A percentile compares a stretch with the other conserved stretches of the same genome.
phyloP scores from a whole-genome alignment of 2,329 filamentous ascomycete genomes.

The Alternaria rosae region DNA sequence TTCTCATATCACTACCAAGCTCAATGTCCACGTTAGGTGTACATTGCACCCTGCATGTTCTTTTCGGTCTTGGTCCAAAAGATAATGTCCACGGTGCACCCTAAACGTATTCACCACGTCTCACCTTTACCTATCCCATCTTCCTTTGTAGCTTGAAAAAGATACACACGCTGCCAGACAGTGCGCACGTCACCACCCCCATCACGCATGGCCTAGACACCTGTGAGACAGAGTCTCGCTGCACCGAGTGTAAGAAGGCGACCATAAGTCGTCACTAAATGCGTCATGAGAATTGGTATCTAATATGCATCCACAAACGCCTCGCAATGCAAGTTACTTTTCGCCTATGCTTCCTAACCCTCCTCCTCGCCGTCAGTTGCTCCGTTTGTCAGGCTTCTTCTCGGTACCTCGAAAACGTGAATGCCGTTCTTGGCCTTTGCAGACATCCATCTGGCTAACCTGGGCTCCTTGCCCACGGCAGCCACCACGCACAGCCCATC shows the following conservation, averaged over 20 bases:
- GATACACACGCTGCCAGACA: too few species aligned
- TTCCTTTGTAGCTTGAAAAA: too few species aligned
- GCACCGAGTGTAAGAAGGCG: not conserved
- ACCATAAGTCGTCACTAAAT: not conserved
- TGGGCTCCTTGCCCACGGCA: slow-evolving; percentile 86
- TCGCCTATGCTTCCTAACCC: not conserved
- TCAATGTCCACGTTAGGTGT: too few species aligned
- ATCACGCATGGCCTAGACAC: not conserved
- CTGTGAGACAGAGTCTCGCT: not conserved
- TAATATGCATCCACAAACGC: slow-evolving; percentile 17
- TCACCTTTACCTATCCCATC: too few species aligned
- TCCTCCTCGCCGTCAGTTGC: slow-evolving; percentile 15
- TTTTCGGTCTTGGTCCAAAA: too few species aligned
- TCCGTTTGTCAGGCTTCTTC: slow-evolving; percentile 35
- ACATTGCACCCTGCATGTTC: too few species aligned
- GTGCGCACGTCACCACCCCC: too few species aligned
- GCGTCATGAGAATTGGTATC: slow-evolving; percentile 29
- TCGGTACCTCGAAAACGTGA: slow-evolving; percentile 83
- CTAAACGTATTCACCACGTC: too few species aligned
- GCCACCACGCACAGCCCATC: slow-evolving; percentile 81
- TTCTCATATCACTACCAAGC: not conserved
- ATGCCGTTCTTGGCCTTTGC: slow-evolving; percentile 77
- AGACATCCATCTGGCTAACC: slow-evolving; percentile 82
- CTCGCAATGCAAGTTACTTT: slow-evolving; percentile 15
- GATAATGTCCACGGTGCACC: too few species aligned